A percentile compares a stretch with the other conserved stretches of the same genome.
Evolutionary conservation across 768 basidiomycete species (phyloP).

Genomic region (Chalciporus sphaerocephalus): DNA sequence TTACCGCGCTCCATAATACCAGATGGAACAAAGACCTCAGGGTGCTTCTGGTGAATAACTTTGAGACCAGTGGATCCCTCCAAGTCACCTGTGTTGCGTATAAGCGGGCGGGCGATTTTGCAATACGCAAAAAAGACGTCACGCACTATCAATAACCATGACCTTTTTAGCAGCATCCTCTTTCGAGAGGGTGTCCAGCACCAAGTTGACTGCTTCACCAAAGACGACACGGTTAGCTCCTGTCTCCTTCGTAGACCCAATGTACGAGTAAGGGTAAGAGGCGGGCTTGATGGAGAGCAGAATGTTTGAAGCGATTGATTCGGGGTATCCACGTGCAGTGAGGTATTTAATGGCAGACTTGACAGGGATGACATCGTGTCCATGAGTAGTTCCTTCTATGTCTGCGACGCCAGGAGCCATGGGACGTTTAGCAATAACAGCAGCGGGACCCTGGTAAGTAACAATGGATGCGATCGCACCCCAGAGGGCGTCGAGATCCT

Average conservation of each 20-base stretch:
- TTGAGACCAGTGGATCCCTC: constrained; percentile 90
- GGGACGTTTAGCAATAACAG: constrained; percentile 65
- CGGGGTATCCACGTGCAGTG: constrained; percentile 52
- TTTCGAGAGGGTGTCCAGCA: constrained; percentile 69
- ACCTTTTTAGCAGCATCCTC: constrained; percentile 77
- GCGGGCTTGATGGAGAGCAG: constrained; percentile 62
- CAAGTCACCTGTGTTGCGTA: constrained; percentile 54
- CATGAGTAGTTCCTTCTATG: constrained; percentile 75
- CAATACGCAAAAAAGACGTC: neutral
- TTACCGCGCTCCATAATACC: constrained; percentile 87
- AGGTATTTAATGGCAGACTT: constrained; percentile 78
- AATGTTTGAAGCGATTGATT: constrained; percentile 45
- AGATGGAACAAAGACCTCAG: constrained; percentile 81
- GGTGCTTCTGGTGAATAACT: constrained; percentile 84
- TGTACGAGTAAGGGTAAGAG: constrained; percentile 52
- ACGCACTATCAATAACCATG: constrained; percentile 80
- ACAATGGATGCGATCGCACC: constrained; percentile 53
- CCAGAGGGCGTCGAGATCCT: constrained; percentile 79
- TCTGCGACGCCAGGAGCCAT: constrained; percentile 70
- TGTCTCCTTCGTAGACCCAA: constrained; percentile 68
- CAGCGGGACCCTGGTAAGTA: constrained; percentile 69
- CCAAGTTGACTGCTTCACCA: constrained; percentile 77
- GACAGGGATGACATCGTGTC: constrained; percentile 83
- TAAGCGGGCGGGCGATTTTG: neutral
- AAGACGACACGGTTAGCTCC: constrained; percentile 82